These are phyloP conservation scores for Cetraspora pellucida DNA, from an alignment of 192 early-diverging fungal genomes.

Conservation along the genomic window DNA sequence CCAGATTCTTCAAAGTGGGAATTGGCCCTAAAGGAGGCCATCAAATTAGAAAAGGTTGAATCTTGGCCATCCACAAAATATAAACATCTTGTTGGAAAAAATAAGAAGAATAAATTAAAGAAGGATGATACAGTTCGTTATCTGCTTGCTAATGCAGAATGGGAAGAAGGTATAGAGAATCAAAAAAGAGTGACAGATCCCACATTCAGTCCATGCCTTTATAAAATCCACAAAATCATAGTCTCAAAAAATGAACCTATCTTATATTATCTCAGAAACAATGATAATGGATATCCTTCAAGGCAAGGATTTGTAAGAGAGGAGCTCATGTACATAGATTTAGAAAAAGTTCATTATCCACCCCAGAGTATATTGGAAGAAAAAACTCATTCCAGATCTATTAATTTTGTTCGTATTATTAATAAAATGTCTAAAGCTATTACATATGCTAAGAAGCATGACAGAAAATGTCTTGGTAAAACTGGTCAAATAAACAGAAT, in stretches of 20 bases:
- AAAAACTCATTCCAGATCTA: background rate
- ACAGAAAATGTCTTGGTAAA: background rate
- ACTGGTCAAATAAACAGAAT: slow-evolving; percentile 3
- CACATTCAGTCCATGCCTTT: background rate
- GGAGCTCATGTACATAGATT: background rate
- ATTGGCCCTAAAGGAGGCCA: background rate
- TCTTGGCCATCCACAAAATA: slow-evolving; percentile 9
- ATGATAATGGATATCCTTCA: background rate
- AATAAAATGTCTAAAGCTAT: slow-evolving; percentile 1
- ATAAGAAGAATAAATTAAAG: background rate
- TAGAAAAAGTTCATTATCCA: background rate
- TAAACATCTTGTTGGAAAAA: background rate
- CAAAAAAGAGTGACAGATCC: background rate
- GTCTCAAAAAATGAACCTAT: background rate
- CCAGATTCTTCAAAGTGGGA: background rate
- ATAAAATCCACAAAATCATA: slow-evolving; percentile 9
- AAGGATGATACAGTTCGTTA: background rate
- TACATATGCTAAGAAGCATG: background rate
- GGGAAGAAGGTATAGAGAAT: slow-evolving; percentile 11
- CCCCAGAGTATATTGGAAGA: slow-evolving; percentile 23
- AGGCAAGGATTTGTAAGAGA: background rate
- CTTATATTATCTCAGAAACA: slow-evolving; percentile 10
- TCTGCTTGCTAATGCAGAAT: background rate
- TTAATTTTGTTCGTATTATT: slow-evolving; percentile 19
- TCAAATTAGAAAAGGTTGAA: slow-evolving; percentile 1